Conservation (phyloP, 2,329 filamentous ascomycete genomes). For the Fusarium bactridioides region DNA sequence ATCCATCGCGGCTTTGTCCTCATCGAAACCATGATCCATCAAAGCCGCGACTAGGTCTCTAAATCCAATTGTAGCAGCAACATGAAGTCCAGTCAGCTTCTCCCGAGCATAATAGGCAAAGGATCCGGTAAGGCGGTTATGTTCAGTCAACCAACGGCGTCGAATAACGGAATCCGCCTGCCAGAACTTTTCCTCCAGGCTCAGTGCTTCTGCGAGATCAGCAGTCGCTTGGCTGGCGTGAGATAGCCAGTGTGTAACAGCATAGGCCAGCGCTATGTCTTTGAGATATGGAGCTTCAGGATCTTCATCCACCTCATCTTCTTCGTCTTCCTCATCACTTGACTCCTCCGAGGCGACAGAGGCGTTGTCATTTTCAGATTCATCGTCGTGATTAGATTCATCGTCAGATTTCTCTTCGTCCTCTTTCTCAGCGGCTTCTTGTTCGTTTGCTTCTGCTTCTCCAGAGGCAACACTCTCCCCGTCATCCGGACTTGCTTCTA, state of each 20-base stretch:
- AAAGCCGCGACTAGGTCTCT: conserved; percentile 49
- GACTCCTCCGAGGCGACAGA: background rate
- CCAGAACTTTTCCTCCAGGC: conserved; percentile 51
- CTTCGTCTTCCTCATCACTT: conserved; percentile 5
- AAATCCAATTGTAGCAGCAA: conserved; percentile 51
- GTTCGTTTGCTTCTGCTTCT: background rate
- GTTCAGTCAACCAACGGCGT: conserved; percentile 50
- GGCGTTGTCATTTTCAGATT: background rate
- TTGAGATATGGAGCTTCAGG: conserved; percentile 42
- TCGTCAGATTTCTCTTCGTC: conserved; percentile 20
- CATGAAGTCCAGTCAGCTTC: conserved; percentile 48
- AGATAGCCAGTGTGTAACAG: conserved; percentile 52
- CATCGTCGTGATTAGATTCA: background rate
- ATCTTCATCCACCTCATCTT: conserved; percentile 29
- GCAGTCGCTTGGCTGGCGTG: conserved; percentile 52
- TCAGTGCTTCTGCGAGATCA: conserved; percentile 53
- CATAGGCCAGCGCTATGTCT: conserved; percentile 45
- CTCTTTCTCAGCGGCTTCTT: background rate
- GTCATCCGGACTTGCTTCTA: background rate
- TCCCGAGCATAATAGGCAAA: conserved; percentile 44
- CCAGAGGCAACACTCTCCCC: conserved; percentile 19
- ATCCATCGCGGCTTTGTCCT: conserved; percentile 47
- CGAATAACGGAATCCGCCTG: conserved; percentile 46
- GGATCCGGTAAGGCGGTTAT: conserved; percentile 43
- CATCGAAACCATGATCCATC: conserved; percentile 48